phyloP scores from a whole-genome alignment of 1,139 yeast species.

The Hyphopichia burtonii region DNA sequence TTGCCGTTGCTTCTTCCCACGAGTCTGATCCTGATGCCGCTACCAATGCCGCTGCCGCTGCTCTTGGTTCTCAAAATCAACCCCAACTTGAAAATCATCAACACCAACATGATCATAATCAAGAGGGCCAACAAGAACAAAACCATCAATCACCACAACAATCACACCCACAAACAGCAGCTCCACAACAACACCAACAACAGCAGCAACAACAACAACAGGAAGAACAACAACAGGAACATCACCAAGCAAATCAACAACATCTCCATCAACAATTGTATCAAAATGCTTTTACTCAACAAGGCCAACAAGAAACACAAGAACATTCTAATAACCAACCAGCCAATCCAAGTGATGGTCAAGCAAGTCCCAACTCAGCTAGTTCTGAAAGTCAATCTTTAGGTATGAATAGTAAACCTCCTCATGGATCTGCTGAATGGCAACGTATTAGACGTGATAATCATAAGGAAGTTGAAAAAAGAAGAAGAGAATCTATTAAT shows the following conservation, averaged over 20 bases:
- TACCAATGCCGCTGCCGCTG: slow-evolving; percentile 18
- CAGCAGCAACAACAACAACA: slow-evolving; percentile 28
- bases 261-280: slow-evolving; percentile 13
- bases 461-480: slow-evolving; percentile 96
- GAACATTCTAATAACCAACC: neutral
- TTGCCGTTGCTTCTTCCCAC: neutral
- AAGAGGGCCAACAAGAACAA: slow-evolving; percentile 7
- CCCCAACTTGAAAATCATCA: slow-evolving; percentile 9
- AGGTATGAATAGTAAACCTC: slow-evolving; percentile 42
- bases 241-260: slow-evolving; percentile 12
- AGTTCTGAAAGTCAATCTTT: slow-evolving; percentile 13
- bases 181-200: slow-evolving; percentile 13
- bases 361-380: neutral
- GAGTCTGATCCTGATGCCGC: slow-evolving; percentile 23
- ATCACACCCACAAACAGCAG: slow-evolving; percentile 9
- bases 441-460: slow-evolving; percentile 80
- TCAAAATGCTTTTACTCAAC: slow-evolving; percentile 29
- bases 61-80: slow-evolving; percentile 11
- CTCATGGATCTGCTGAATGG: slow-evolving; percentile 83
- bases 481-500: slow-evolving; percentile 92
- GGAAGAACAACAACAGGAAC: slow-evolving; percentile 11
- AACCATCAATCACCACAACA: slow-evolving; percentile 10
- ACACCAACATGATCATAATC: too few relatives aligned
- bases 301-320: slow-evolving; percentile 3
- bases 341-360: neutral